Evolutionary conservation across 2,329 filamentous ascomycete species (phyloP).

Genomic region (Pseudogymnoascus sp.): DNA sequence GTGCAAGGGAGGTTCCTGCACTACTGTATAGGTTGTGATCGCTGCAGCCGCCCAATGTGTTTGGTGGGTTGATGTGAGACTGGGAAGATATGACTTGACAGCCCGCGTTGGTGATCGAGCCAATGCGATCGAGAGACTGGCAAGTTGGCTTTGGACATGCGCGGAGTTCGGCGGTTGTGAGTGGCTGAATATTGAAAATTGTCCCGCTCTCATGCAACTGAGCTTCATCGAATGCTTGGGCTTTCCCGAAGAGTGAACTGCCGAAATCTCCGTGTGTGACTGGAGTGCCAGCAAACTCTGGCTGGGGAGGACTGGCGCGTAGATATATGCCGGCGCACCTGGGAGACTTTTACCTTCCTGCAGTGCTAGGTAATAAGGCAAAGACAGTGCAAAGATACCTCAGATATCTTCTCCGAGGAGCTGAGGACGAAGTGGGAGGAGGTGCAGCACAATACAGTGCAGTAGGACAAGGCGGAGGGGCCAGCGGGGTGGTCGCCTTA

Average conservation of each 20-base stretch:
- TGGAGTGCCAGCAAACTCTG: not conserved
- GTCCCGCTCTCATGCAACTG: slow-evolving; percentile 8
- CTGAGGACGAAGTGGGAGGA: not conserved
- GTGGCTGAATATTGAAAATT: slow-evolving; percentile 3
- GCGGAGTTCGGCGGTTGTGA: not conserved
- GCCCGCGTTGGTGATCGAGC: not conserved
- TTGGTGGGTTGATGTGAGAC: slow-evolving; percentile 8
- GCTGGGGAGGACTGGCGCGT: slow-evolving; percentile 2
- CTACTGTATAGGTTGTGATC: slow-evolving; percentile 4
- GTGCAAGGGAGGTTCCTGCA: slow-evolving; percentile 5
- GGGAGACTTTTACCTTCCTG: not conserved
- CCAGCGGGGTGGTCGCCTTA: not conserved
- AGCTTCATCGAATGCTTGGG: not conserved
- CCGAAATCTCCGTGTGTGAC: slow-evolving; percentile 2
- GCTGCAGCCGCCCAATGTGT: slow-evolving; percentile 6
- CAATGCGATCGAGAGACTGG: not conserved
- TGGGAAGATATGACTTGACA: not conserved
- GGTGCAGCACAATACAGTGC: not conserved
- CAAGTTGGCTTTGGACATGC: not conserved
- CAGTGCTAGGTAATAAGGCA: not conserved
- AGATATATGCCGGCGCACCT: slow-evolving; percentile 5
- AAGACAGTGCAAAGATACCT: not conserved
- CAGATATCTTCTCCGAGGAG: not conserved
- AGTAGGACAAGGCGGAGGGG: not conserved
- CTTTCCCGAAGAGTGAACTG: not conserved